phyloP scores from a whole-genome alignment of 208 protist genomes.

The Leishmania gerbilli region DNA sequence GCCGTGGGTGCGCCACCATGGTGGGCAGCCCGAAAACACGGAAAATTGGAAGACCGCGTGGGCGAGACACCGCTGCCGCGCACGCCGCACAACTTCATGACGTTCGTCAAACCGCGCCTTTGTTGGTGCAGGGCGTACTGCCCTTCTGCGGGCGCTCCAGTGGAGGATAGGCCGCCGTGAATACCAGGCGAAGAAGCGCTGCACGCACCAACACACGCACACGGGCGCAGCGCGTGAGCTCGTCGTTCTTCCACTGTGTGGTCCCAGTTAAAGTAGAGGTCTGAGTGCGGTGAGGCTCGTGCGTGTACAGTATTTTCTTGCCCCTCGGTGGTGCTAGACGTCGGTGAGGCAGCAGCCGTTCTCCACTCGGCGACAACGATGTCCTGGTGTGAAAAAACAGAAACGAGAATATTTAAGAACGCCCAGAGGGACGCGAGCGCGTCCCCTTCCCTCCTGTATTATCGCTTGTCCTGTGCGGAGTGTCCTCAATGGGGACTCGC shows the following conservation, averaged over 20 bases:
- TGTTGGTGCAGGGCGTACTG: background rate
- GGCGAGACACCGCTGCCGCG: background rate
- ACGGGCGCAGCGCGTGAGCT: background rate
- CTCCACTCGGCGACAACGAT: background rate
- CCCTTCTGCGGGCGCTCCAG: background rate
- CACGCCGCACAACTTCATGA: constrained; percentile 2
- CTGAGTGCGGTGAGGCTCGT: background rate
- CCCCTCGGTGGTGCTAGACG: background rate
- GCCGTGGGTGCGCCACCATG: background rate
- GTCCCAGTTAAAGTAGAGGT: background rate
- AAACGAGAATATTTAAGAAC: background rate
- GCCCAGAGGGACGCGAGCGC: background rate
- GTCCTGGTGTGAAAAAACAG: background rate
- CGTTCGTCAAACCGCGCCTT: background rate
- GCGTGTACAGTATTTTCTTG: background rate
- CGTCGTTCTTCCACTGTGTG: background rate
- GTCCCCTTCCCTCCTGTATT: background rate
- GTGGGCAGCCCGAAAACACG: background rate
- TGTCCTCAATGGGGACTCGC: background rate
- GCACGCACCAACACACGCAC: background rate
- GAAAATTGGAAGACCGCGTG: background rate
- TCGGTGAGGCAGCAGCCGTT: background rate
- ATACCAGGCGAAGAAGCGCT: background rate
- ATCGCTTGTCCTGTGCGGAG: no score
- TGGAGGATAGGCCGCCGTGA: background rate